Conservation (phyloP, 495 filamentous ascomycete genomes). For the Daldinia grandis region DNA sequence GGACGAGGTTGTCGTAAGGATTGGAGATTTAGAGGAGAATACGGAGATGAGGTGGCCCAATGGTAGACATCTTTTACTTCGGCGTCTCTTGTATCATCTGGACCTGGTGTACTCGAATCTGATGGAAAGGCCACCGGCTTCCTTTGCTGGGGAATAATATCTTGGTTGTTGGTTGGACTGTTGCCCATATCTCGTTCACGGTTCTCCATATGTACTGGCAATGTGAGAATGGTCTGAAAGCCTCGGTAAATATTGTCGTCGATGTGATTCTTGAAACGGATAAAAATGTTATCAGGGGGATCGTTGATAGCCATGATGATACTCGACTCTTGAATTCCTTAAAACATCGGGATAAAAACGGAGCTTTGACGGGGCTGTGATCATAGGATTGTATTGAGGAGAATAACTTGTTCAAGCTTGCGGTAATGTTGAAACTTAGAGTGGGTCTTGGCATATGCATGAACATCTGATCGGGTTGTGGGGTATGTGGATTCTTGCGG, state of each 20-base stretch:
- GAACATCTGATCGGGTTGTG: not conserved
- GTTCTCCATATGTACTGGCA: not conserved
- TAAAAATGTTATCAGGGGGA: constrained; percentile 49
- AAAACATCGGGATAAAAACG: not conserved
- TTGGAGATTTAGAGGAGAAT: constrained; percentile 51
- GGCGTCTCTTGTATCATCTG: not conserved
- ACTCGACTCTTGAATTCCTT: not conserved
- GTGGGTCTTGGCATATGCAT: not conserved
- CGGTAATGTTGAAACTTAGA: not conserved
- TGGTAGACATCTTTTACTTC: constrained; percentile 20
- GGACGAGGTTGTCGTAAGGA: constrained; percentile 42
- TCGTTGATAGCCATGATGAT: constrained; percentile 31
- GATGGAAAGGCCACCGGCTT: not conserved
- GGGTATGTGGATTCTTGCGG: not conserved
- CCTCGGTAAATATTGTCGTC: constrained; percentile 49
- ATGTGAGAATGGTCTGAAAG: constrained; percentile 46
- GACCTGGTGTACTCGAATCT: not conserved
- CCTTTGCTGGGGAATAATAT: not conserved
- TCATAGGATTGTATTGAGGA: not conserved
- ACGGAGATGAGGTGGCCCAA: constrained; percentile 42
- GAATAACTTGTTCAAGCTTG: not conserved
- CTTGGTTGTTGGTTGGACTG: not conserved
- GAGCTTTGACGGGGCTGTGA: not conserved
- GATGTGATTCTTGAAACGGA: constrained; percentile 56
- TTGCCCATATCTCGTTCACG: not conserved